Evolutionary conservation across 2,329 filamentous ascomycete genomes (phyloP), one percentile per base, ranked within the genome.

Genomic region (Chaetomium sp.): DNA sequence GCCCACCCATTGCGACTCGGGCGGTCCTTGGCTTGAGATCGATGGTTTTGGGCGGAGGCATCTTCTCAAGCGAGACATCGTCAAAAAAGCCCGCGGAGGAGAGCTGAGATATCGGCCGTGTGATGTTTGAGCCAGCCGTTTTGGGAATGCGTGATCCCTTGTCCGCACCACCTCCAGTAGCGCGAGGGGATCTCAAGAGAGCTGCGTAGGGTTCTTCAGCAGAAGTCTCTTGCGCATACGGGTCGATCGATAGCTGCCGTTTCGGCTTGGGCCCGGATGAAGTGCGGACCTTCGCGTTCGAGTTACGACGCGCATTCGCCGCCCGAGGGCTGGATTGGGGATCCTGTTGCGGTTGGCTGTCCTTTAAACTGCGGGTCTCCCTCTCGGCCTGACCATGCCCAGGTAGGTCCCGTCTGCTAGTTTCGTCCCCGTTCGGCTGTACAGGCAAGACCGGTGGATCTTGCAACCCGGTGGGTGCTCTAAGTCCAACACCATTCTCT

Each of bases 31-130:
- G 27, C 62, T 70, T 70, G 47, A 68, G 10, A 12, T 75, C 73
- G 4, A 70, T 25, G 29, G 67, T 27, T 57, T 73, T 75, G 1
- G 69, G 70, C 0, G 72, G 70, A 19, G 75, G 74, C 74, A 76
- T 76, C 63, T 73, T 76, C 57, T 76, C 75, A 47, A 76, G 58
- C 0, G 71, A 60, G 5, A 75, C 73, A 19, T 70, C 71, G 45
- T 77, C 75, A 45, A 77, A 73, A 50, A 72, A 76, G 9, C 74
- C 74, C 1, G 73, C 67, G 6, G 72, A 74, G 0, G 75, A 72
- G 9, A 76, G 68, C 64, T 77, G 75, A 0, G 76, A 76, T 29
- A 77, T 74, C 1, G 76, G 75, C 1, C 75, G 72, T 0, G 74
- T 54, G 10, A 77, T 69, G 5, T 63, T 65, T 1, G 70, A 69